Percentiles rank a stretch among this genome's conserved stretches.
These are phyloP conservation scores for Monosporozyma aquatica DNA, from an alignment of 805 yeast genomes.

Conservation along the genomic window DNA sequence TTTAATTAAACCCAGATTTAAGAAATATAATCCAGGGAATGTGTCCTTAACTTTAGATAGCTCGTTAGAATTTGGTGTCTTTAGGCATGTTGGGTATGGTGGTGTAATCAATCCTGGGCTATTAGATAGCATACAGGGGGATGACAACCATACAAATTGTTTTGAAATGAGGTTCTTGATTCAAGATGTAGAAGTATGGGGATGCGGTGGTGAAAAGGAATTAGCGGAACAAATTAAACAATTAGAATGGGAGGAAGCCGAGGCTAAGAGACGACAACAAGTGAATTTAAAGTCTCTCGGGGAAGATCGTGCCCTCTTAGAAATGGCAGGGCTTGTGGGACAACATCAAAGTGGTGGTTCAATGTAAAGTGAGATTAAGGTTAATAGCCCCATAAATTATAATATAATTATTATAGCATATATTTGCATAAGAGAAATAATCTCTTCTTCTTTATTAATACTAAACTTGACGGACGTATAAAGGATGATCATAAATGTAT, in stretches of 20 bases:
- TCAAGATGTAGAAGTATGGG: conserved; percentile 83
- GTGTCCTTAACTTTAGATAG: conserved; percentile 74
- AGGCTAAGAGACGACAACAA: conserved; percentile 68
- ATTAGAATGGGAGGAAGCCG: conserved; percentile 90
- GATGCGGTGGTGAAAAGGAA: conserved; percentile 74
- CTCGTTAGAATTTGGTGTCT: conserved; percentile 69
- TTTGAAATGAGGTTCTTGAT: conserved; percentile 66
- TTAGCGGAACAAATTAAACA: conserved; percentile 63
- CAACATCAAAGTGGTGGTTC: conserved; percentile 43
- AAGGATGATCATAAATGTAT: too few relatives aligned
- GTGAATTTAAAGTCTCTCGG: conserved; percentile 58
- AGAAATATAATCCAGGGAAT: conserved; percentile 56
- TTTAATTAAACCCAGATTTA: conserved; percentile 35
- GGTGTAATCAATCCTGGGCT: conserved; percentile 38
- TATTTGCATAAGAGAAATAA: too few relatives aligned
- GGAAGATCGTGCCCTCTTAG: conserved; percentile 79
- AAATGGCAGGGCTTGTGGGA: conserved; percentile 65
- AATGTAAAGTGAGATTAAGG: conserved; percentile 18
- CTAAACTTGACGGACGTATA: too few relatives aligned
- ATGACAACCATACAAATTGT: conserved; percentile 11
- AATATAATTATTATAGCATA: too few relatives aligned
- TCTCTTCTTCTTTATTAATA: too few relatives aligned
- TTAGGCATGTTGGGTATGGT: conserved; percentile 57
- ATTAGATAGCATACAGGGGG: conserved; percentile 13
- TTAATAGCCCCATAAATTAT: too few relatives aligned